Percentiles rank a stretch among this genome's conserved stretches.
phyloP scores from a whole-genome alignment of 164 flowering plant genomes.

The Protea cynaroides region DNA sequence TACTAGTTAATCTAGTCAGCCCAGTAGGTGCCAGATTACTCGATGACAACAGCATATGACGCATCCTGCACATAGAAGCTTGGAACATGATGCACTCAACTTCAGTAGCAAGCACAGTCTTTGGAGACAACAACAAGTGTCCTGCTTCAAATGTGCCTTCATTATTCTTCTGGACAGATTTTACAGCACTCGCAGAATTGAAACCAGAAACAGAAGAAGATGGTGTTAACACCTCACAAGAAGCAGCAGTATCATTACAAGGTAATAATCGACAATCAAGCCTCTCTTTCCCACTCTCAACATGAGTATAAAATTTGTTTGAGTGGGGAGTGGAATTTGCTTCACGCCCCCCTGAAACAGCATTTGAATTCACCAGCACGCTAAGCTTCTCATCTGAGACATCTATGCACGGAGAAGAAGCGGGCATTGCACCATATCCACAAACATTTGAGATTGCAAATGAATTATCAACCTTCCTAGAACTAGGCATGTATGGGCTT shows the following conservation, averaged over 20 bases:
- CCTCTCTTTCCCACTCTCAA: slow-evolving; percentile 41
- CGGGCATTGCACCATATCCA: slow-evolving; percentile 74
- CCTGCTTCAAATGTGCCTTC: slow-evolving; percentile 36
- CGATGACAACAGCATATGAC: slow-evolving; percentile 58
- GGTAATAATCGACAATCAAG: slow-evolving; percentile 17
- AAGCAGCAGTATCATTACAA: slow-evolving; percentile 21
- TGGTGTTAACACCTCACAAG: slow-evolving; percentile 34
- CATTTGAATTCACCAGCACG: slow-evolving; percentile 28
- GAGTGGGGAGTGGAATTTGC: slow-evolving; percentile 21
- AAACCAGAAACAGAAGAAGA: slow-evolving; percentile 40
- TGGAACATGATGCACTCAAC: slow-evolving; percentile 77
- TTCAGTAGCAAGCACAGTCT: slow-evolving; percentile 74
- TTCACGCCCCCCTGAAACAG: slow-evolving; percentile 28
- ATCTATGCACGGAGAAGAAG: slow-evolving; percentile 51
- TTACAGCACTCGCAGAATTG: slow-evolving; percentile 36
- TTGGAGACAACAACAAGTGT: slow-evolving; percentile 33
- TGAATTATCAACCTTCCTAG: slow-evolving; percentile 54
- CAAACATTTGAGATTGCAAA: slow-evolving; percentile 54
- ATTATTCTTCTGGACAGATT: slow-evolving; percentile 34
- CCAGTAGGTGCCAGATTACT: slow-evolving; percentile 27
- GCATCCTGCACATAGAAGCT: slow-evolving; percentile 80
- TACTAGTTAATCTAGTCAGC: slow-evolving; percentile 30
- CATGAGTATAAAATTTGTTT: slow-evolving; percentile 57
- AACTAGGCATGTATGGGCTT: slow-evolving; percentile 72
- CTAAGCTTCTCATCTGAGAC: slow-evolving; percentile 47